Evolutionary conservation across 2,329 filamentous ascomycete species (phyloP).

Genomic region (Orbilia oligospora): DNA sequence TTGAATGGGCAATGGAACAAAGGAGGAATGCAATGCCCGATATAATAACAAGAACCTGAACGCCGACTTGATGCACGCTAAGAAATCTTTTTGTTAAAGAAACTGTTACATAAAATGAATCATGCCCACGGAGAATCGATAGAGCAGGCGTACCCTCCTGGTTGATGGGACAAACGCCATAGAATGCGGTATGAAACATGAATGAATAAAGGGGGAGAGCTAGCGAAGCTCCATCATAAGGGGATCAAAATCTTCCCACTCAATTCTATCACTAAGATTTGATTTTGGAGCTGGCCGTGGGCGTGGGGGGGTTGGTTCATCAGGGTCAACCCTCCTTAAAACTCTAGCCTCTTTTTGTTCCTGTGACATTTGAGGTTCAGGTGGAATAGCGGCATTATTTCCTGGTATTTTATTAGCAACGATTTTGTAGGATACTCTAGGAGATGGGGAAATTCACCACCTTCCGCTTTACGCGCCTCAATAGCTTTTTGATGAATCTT

Average conservation of each 20-base stretch:
- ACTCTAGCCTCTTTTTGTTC: conserved; percentile 22
- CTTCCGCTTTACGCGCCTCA: conserved; percentile 8
- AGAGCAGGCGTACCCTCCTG: conserved; percentile 1
- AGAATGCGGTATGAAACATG: neutral
- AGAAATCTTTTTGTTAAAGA: conserved; percentile 2
- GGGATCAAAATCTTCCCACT: conserved; percentile 46
- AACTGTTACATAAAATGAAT: neutral
- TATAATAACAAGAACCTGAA: neutral
- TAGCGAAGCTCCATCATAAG: conserved; percentile 50
- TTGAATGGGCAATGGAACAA: conserved; percentile 2
- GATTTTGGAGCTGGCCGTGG: conserved; percentile 24
- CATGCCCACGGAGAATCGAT: neutral
- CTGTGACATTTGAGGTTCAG: neutral
- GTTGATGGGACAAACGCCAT: conserved; percentile 4
- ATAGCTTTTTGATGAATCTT: conserved; percentile 39
- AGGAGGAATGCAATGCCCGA: conserved; percentile 6
- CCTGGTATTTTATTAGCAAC: neutral
- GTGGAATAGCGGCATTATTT: neutral
- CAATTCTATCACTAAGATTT: neutral
- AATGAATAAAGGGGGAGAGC: conserved; percentile 6
- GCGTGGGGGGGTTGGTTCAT: conserved; percentile 21
- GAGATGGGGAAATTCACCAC: neutral
- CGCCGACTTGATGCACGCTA: conserved; percentile 22
- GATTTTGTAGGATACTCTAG: neutral
- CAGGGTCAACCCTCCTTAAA: conserved; percentile 30